Evolutionary conservation across 1,284 basidiomycete species (phyloP), one percentile per base, ranked within the genome.

Genomic region (Ustilago hordei): DNA sequence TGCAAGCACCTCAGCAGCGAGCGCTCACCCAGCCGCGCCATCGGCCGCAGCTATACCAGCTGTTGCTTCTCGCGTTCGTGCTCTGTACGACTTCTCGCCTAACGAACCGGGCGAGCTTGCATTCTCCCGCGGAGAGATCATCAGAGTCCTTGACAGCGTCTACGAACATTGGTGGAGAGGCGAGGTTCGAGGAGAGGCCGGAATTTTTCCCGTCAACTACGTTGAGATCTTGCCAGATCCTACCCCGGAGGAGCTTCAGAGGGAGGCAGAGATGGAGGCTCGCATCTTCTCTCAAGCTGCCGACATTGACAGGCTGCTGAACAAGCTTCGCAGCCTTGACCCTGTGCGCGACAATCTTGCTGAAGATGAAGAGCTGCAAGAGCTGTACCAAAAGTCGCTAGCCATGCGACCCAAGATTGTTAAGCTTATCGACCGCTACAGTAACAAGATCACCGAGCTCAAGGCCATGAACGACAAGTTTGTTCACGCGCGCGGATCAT

Each of bases 111-210:
- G 95, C 13, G 97, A 99, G 87, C 89, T 99, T 6, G 91, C 91
- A 1, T 98, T 99, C 85, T 91, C 93, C 64, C 93, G 93, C 79
- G 97, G 95, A 3, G 97, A 99, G 81, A 89, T 98, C 60, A 95
- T 99, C 88, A 95, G 95, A 80, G 96, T 98, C 15, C 91, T 99
- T 11, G 95, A 98, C 86, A 91, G 94, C 48, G 93, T 93, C 32
- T 98, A 98, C 87, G 93, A 95, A 83, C 95, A 98, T 85, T 99
- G 97, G 97, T 99, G 96, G 95, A 89, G 94, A 54, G 97, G 97
- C 2, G 95, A 98, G 80, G 87, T 95, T 45, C 93, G 93, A 79
- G 95, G 95, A 1, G 89, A 93, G 69, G 95, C 95, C 8, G 97
- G 97, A 13, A 99, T 99, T 70, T 99, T 99, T 87, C 96, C 97